phyloP scores from a whole-genome alignment of 2,329 filamentous ascomycete species.

The Lecanicillium sp. region DNA sequence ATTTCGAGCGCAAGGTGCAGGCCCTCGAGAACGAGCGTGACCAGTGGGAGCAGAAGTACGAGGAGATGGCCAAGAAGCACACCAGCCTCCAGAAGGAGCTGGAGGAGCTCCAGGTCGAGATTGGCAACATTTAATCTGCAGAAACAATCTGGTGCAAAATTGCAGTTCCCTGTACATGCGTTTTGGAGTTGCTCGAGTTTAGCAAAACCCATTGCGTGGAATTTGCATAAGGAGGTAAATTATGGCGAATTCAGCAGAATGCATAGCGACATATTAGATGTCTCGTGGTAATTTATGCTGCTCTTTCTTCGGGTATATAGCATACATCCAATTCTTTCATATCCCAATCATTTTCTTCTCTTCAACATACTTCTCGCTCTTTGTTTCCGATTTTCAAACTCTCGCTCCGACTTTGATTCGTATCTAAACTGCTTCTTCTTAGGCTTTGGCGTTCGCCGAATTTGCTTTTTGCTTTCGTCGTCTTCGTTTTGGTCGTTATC shows the following conservation, averaged over 20 bases:
- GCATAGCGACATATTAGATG: constrained; percentile 12
- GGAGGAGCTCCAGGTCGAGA: constrained; percentile 83
- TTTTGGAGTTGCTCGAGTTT: constrained; percentile 2
- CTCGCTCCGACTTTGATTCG: constrained; percentile 79
- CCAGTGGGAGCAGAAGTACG: constrained; percentile 96
- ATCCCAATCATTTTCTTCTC: constrained; percentile 8
- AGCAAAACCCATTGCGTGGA: not conserved
- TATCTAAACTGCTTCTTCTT: constrained; percentile 92
- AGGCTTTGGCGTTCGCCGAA: constrained; percentile 53
- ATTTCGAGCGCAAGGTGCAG: constrained; percentile 99
- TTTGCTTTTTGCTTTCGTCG: constrained; percentile 22
- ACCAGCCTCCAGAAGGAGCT: constrained; percentile 78
- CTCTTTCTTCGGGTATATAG: constrained; percentile 14
- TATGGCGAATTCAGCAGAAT: constrained; percentile 9
- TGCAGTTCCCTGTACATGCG: constrained; percentile 8
- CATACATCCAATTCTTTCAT: constrained; percentile 2
- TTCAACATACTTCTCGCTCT: constrained; percentile 55
- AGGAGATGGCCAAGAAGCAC: constrained; percentile 95
- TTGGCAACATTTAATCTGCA: constrained; percentile 75
- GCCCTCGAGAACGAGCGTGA: constrained; percentile 88
- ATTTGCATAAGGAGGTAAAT: constrained; percentile 6
- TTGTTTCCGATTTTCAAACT: constrained; percentile 63
- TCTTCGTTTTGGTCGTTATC: constrained; percentile 25
- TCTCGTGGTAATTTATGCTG: constrained; percentile 13
- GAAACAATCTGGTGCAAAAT: constrained; percentile 1